Conservation (phyloP, 371 early-diverging fungal species). For the Basidiobolus meristosporus region DNA sequence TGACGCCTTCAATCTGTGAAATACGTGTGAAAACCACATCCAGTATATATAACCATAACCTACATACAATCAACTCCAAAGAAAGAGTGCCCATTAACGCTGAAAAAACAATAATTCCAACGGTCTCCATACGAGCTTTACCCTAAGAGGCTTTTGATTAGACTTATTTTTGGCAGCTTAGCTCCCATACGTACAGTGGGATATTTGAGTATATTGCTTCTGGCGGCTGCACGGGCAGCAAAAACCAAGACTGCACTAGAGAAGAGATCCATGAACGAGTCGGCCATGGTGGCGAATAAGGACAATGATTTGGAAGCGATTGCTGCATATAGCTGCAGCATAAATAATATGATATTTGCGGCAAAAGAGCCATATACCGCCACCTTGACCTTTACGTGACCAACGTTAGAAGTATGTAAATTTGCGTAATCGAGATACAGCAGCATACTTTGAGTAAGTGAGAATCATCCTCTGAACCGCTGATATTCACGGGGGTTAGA, state of each 20-base stretch:
- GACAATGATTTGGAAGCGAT: constrained; percentile 67
- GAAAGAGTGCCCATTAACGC: constrained; percentile 82
- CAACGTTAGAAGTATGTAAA: no score
- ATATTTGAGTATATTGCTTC: constrained; percentile 42
- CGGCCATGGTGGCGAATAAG: constrained; percentile 81
- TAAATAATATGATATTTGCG: constrained; percentile 61
- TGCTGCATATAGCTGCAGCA: constrained; percentile 67
- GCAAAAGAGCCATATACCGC: constrained; percentile 69
- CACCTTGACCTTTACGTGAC: constrained; percentile 32
- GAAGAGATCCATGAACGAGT: constrained; percentile 77
- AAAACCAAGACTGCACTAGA: constrained; percentile 44
- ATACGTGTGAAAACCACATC: not conserved
- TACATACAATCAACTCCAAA: constrained; percentile 54
- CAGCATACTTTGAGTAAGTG: constrained; percentile 25
- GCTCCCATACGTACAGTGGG: constrained; percentile 43
- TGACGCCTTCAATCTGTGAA: constrained; percentile 10
- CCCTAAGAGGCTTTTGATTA: no score
- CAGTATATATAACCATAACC: not conserved
- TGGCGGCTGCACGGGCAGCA: constrained; percentile 32
- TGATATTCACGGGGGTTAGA: constrained; percentile 23
- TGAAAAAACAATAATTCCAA: constrained; percentile 82
- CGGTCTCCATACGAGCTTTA: constrained; percentile 84
- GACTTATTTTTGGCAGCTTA: no score
- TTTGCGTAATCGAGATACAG: no score
- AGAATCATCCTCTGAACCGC: constrained; percentile 12